Evolutionary conservation across 345 rosid genomes (phyloP), one percentile per base, ranked within the genome.

Genomic region (Eucalyptus camaldulensis): DNA sequence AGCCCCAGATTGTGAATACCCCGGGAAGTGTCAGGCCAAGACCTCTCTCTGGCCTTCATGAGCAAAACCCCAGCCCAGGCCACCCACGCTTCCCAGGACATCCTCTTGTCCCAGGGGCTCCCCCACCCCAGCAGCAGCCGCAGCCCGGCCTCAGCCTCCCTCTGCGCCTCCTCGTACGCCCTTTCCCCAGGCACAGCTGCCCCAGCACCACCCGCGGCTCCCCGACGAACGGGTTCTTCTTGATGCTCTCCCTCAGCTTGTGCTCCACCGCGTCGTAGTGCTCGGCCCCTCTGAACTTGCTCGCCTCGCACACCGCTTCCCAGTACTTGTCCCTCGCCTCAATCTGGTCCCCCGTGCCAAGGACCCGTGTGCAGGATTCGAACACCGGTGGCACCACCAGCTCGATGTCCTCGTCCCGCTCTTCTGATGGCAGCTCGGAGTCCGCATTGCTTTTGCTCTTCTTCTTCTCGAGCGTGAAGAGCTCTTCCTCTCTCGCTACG

Each of bases 31-130:
- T 94, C 90, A 4, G 99, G 99, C 99, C 99, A 96, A n/a, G 94
- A 92, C 90, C 93, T 95, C 83, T 96, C 98, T 44, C 89, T 93
- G 43, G 98, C 96, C 89, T 97, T 97, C 97, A 96, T 94, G 90
- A 94, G 53, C 91, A 96, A 51, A 47, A 95, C 96, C 76, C 99
- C 95, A 25, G 92, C 93, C 99, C 99, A 97, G 94, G 99, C 97
- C 86, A 95, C 65, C 99, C 99, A 96, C 9, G 99, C 99, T 93
- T 94, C 97, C 99, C 98, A 96, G 29, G 99, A 93, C 94, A 90
- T 96, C 92, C 99, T 95, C 94, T 96, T 96, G 88, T 96, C 99
- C 98, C 99, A 95, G 13, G 99, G 96, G 69, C 96, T 95, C 21
- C 98, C 99, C 99, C 99, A 97, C 88, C 95, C 97, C 94, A 98